Evolutionary conservation across 2,329 filamentous ascomycete species (phyloP), one percentile per base, ranked within the genome.

Genomic region (Rutstroemia sp.): DNA sequence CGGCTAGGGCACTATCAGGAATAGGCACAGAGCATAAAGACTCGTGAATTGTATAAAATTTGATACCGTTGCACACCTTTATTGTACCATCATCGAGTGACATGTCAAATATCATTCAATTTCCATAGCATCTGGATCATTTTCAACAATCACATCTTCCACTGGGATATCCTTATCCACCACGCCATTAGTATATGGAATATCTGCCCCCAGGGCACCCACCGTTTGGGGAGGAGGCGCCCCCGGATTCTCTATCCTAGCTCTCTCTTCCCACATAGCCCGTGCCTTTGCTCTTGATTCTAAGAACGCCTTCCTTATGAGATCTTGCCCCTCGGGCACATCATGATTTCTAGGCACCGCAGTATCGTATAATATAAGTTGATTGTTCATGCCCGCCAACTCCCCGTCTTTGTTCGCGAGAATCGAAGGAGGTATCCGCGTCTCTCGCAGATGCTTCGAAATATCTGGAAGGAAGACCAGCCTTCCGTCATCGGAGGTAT

Each of bases 401-500:
- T 81, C 75, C 59, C 77, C 77, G 4, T 81, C 75, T 51, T 73
- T 68, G 68, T 80, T 76, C 67, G 80, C 75, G 5, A 92, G 78
- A 46, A 95, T 69, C 17, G 84, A 80, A 45, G 76, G 64, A 16
- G 68, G 69, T 27, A 84, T 83, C 51, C 91, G 89, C 59, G 86
- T 86, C 57, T 80, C 78, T 60, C 78, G 79, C 52, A 97, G 78
- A 68, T 89, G 87, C 72, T 88, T 89, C 69, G 92, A 87, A 54
- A 97, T 88, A 68, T 95, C 89, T 0, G 90, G 85, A 0, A 95
- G 79, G 74, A 96, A 91, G 67, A 92, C 78, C 48, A 95, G 79
- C 62, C 76, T 79, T 21, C 81, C 76, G 51, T 76, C 73, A 56
- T 83, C 78, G 44, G 81, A 76, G 48, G 77, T 74, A 58, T 87